A percentile compares a stretch with the other conserved stretches of the same genome.
phyloP scores from a whole-genome alignment of 371 early-diverging fungal genomes.

The Zopfochytrium polystomum region DNA sequence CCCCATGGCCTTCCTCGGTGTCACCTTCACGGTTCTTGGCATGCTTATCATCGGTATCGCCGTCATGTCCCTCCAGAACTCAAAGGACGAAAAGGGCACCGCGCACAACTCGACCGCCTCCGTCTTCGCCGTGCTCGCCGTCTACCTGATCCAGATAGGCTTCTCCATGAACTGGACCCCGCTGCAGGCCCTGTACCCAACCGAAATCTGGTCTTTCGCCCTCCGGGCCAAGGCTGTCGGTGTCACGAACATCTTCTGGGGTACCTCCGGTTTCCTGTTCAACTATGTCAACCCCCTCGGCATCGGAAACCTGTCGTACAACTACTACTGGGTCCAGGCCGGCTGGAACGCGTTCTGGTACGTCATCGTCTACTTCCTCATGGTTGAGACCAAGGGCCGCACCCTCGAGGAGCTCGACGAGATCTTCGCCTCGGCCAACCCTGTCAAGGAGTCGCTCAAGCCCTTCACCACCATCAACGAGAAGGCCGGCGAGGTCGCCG shows the following conservation, averaged over 20 bases:
- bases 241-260: conserved; percentile 32
- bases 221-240: conserved; percentile 42
- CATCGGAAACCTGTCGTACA: conserved; percentile 28
- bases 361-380: conserved; percentile 48
- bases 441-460: neutral
- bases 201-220: conserved; percentile 34
- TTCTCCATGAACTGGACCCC: conserved; percentile 35
- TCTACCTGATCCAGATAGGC: conserved; percentile 23
- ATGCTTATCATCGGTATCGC: conserved; percentile 19
- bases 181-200: conserved; percentile 31
- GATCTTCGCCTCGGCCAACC: conserved; percentile 36
- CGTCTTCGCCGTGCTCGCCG: conserved; percentile 27
- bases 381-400: conserved; percentile 75
- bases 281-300: conserved; percentile 27
- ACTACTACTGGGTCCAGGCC: conserved; percentile 35
- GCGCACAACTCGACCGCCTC: conserved; percentile 18
- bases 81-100: conserved; percentile 19
- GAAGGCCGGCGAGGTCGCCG: conserved; percentile 1
- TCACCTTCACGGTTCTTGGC: neutral
- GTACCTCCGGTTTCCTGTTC: conserved; percentile 29
- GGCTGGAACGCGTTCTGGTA: neutral
- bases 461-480: too few relatives aligned
- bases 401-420: conserved; percentile 75
- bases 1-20: conserved; percentile 1
- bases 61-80: conserved; percentile 9